Evolutionary conservation across 139 green algal genomes (phyloP), one percentile per base, ranked within the genome.

Genomic region (Chlamydomonas sp.): DNA sequence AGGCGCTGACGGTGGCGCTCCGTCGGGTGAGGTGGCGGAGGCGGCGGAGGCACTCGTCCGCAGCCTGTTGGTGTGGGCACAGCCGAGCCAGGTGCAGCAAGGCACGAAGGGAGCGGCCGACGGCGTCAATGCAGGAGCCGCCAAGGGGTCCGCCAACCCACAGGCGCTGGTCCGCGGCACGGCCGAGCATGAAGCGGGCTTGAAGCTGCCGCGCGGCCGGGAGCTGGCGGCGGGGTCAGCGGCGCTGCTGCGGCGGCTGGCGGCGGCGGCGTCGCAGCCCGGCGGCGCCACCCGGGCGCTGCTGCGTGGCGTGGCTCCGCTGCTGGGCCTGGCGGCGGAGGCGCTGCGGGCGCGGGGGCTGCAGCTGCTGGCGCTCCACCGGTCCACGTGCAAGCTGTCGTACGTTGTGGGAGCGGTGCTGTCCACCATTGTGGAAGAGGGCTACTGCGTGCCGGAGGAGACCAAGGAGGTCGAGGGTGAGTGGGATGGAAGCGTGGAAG

Each of bases 381-480:
- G 94, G 68, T 92, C 91, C 2, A 89, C 89, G 1, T 78, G 86
- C 69, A 99, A 99, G 95, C 92, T 99, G 63, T 88, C 88, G 64
- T 97, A 98, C 83, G 92, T 99, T 5, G 88, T 89, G 60, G 93
- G 87, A 67, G 92, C 92, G 60, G 85, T 99, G 63, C 95, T 99
- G 80, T 89, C 88, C 1, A 95, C 91, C 3, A 84, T 99, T 18
- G 87, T 96, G 67, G 86, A 92, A 71, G 94, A 99, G 79, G 98
- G 98, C 62, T 99, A 98, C 93, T 99, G 98, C 93, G 91, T 93
- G 80, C 94, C 92, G 10, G 89, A 94, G 69, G 87, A 92, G 83
- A 92, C 83, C 14, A 91, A 94, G 88, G 92, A 60, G 49, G 92
- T 82, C 16, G 91, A 92, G 15, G 91, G 87, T 79, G 80, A 87